Base-by-base conservation (phyloP, 441 rosid genomes). In the Melastoma candidum region DNA sequence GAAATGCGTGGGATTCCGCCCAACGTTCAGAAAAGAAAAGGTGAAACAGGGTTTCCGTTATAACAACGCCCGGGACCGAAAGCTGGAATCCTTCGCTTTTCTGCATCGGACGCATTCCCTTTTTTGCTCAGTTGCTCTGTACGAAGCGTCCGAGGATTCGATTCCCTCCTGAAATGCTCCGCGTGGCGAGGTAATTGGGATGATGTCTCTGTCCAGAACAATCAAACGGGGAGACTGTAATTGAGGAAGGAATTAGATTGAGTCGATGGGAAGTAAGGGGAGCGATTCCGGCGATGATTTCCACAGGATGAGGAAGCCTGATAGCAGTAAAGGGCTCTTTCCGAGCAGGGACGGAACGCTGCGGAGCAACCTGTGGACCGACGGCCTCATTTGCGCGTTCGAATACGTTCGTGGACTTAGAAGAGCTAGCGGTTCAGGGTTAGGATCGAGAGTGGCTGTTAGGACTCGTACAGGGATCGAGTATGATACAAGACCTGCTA, bases 341-440 rank as follows among this genome's bases (percentile, higher is more conserved):
- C 25, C 49, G 32, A 60, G 41, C 54, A 69, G 71, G 68, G 94
- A 79, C 68, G 66, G 61, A 32, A 49, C 47, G 7, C 79, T 81
- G 12, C 71, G 68, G 44, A 71, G 68, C 74, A 86, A 81, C 55
- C 80, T 83, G 48, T 92, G 98, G 97, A 79, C 63, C 14, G 92
- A 85, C 59, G 98, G 97, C 61, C 82, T 92, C 56, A 81, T 92
- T 25, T 88, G 92, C 51, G 97, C 95, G 63, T 92, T 85, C 63
- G 95, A 88, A 58, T 84, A 71, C 52, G 68, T 84, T 47, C 74
- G 74, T 65, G 71, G 77, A 44, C 74, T 60, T 14, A 84, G 49
- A 60, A 78, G 70, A 58, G 63, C 76, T 24, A 1, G 26, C 17
- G 59, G 51, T 57, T n/a, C 81, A 11, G 77, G 69, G 56, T 51